Evolutionary conservation across 768 basidiomycete species (phyloP).

Genomic region (Boletus rufocinnamomeus): DNA sequence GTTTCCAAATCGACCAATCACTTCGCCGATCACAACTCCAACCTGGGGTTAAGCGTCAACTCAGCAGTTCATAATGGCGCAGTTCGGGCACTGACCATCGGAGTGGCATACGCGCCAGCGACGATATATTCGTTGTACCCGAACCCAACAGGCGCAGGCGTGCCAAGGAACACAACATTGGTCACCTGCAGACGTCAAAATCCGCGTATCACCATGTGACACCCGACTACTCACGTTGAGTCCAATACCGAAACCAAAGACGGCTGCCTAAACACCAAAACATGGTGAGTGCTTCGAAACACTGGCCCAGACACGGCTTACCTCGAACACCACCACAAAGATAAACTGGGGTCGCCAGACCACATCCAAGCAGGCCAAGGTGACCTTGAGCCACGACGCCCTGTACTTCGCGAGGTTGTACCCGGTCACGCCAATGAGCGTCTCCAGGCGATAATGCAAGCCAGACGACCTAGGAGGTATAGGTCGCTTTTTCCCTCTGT

Average conservation of each 20-base stretch:
- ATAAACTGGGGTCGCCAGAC: conserved; percentile 54
- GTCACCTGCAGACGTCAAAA: conserved; percentile 42
- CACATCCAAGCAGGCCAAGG: conserved; percentile 39
- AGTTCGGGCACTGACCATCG: conserved; percentile 36
- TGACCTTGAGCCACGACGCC: conserved; percentile 39
- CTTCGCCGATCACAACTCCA: conserved; percentile 52
- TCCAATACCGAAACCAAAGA: conserved; percentile 54
- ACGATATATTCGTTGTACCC: conserved; percentile 44
- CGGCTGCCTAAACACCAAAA: conserved; percentile 32
- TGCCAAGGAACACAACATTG: conserved; percentile 54
- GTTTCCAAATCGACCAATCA: conserved; percentile 52
- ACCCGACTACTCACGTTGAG: conserved; percentile 37
- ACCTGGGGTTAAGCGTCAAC: conserved; percentile 32
- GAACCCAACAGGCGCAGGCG: conserved; percentile 48
- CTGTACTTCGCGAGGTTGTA: conserved; percentile 47
- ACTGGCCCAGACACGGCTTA: conserved; percentile 6
- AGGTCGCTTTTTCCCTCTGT: conserved; percentile 43
- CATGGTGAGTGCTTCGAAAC: background rate
- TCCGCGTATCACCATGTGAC: background rate
- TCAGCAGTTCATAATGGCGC: background rate
- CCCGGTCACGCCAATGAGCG: conserved; percentile 52
- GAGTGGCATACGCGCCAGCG: conserved; percentile 47
- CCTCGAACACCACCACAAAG: conserved; percentile 42
- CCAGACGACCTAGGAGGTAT: conserved; percentile 30
- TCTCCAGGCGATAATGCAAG: conserved; percentile 45